Evolutionary conservation across 805 yeast genomes (phyloP), one percentile per base, ranked within the genome.

Genomic region (Metahyphopichia silvanorum): DNA sequence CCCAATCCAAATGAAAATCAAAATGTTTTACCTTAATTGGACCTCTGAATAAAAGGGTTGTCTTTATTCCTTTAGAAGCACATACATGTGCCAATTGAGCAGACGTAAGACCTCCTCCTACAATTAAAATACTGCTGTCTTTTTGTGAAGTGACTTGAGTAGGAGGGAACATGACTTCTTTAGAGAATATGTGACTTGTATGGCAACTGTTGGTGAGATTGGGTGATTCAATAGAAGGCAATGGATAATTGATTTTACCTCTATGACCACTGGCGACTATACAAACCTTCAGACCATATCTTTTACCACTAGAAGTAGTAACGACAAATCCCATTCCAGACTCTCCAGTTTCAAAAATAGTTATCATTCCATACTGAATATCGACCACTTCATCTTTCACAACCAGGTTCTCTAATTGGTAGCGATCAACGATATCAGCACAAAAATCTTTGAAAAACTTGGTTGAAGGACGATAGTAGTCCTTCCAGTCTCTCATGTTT

Each of bases 1-100:
- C 74, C 74, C 74, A 69, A 34, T 69, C 74, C 29, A 69, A 48
- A 38, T 66, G 71, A 39, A 69, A 68, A 36, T 69, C 74, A 48
- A 69, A 69, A 38, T 69, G 74, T 44, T 69, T 68, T 29, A 68
- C 55, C 34, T 65, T 68, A 21, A 66, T 35, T 4, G 53, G 47
- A 1, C 69, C 65, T 25, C 74, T 44, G 9, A 64, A 41, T 9
- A 68, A 33, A 5, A 65, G 49, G 25, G 57, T 53, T 1, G 66
- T 63, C 15, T 55, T 51, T 9, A 65, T 47, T 1, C 66, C 66
- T 6, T 40, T 31, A 7, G 39, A 41, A 6, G 62, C 44, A 4
- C 65, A 61, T 12, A 59, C 58, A 39, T 67, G 64, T 2, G 70
- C 68, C 8, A 69, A 44, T 34, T 69, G 75, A 1, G 74, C 74